phyloP scores from a whole-genome alignment of 2,329 filamentous ascomycete species.

The Diaporthe sp. region DNA sequence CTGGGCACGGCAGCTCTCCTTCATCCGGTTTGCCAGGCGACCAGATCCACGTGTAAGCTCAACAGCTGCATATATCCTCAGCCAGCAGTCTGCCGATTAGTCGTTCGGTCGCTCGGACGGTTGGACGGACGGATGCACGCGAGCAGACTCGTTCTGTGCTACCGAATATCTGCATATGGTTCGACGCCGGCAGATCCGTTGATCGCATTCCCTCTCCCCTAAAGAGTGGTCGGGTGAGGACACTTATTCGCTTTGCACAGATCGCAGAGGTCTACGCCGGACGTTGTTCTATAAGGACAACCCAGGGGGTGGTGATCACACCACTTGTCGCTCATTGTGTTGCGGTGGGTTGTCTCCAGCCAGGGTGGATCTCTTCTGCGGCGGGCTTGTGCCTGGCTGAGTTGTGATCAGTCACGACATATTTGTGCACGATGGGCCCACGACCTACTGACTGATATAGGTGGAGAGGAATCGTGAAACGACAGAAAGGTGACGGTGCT shows the following conservation, averaged over 20 bases:
- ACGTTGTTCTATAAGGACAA: constrained; percentile 36
- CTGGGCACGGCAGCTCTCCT: background rate
- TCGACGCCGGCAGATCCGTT: background rate
- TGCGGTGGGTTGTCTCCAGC: background rate
- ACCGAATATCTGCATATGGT: background rate
- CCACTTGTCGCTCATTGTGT: constrained; percentile 38
- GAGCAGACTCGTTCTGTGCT: background rate
- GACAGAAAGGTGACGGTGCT: background rate
- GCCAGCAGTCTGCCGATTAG: background rate
- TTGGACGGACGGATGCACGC: background rate
- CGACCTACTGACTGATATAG: background rate
- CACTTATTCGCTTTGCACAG: constrained; percentile 35
- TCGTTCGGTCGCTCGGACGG: background rate
- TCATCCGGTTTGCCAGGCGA: background rate
- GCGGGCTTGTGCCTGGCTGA: background rate
- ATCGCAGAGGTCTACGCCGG: constrained; percentile 38
- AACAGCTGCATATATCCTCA: background rate
- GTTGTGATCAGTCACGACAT: background rate
- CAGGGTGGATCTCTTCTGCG: background rate
- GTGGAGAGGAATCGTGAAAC: background rate
- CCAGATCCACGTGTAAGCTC: background rate
- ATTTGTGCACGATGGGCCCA: background rate
- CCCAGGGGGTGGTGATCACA: constrained; percentile 40
- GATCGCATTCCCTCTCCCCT: background rate
- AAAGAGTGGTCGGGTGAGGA: constrained; percentile 20